Evolutionary conservation across 106 monocot genomes (phyloP).

Genomic region (Vanilla planifolia): DNA sequence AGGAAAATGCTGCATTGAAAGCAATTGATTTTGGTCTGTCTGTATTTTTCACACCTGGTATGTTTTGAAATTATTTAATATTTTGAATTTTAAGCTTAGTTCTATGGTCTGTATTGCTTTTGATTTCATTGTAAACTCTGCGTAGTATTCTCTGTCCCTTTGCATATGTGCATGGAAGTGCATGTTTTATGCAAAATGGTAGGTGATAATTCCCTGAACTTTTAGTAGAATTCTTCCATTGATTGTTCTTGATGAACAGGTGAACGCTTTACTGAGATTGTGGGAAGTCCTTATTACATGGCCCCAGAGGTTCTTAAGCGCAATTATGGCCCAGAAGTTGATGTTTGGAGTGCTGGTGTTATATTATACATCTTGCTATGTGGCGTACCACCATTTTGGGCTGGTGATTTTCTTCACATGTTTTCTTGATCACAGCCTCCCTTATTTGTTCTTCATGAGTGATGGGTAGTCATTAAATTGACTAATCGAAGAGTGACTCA

Average conservation of each 20-base stretch:
- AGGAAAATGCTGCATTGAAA: slow-evolving; percentile 46
- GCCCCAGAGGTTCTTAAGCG: no score
- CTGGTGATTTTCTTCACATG: slow-evolving; percentile 15
- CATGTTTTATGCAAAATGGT: no score
- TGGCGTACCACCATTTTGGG: slow-evolving; percentile 17
- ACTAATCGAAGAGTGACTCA: no score
- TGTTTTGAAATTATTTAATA: no score
- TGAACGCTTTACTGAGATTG: slow-evolving; percentile 12
- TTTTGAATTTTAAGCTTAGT: no score
- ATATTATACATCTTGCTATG: slow-evolving; percentile 20
- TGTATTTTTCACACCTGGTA: slow-evolving; percentile 50
- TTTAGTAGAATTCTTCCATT: no score
- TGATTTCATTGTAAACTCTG: not conserved
- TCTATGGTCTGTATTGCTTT: not conserved
- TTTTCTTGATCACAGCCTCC: no score
- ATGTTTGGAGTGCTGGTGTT: slow-evolving; percentile 19
- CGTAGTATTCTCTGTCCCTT: no score
- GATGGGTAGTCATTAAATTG: no score
- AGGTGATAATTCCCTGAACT: no score
- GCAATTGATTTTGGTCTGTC: slow-evolving; percentile 64
- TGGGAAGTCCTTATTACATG: slow-evolving; percentile 20
- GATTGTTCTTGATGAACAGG: no score
- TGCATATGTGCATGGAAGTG: not conserved
- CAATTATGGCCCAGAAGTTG: not conserved
- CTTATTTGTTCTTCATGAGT: no score